phyloP scores from a whole-genome alignment of 2,329 filamentous ascomycete species.

The Epichloe sibirici region DNA sequence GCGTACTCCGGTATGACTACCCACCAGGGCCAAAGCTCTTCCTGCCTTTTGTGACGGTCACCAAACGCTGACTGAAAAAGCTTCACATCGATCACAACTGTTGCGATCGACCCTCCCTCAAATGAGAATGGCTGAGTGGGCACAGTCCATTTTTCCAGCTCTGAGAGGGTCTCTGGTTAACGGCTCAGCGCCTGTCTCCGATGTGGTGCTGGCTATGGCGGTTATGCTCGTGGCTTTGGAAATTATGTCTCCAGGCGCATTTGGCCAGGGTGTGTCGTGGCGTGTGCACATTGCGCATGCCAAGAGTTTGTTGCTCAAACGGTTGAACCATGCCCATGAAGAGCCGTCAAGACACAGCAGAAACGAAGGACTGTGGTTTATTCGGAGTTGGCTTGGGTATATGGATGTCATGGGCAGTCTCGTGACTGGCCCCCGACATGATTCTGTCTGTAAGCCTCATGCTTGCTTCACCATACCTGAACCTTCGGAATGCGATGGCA shows the following conservation, averaged over 20 bases:
- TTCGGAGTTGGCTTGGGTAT: constrained; percentile 75
- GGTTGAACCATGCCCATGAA: constrained; percentile 16
- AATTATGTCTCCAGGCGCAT: constrained; percentile 70
- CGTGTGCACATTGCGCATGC: constrained; percentile 67
- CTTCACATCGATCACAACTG: constrained; percentile 68
- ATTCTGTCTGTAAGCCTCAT: background rate
- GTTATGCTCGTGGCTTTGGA: constrained; percentile 79
- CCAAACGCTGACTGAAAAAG: constrained; percentile 18
- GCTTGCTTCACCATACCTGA: background rate
- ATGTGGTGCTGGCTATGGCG: constrained; percentile 64
- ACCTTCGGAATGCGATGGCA: background rate
- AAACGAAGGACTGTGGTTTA: constrained; percentile 55
- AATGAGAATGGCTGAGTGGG: constrained; percentile 69
- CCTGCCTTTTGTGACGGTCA: too few relatives aligned
- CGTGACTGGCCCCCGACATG: constrained; percentile 36
- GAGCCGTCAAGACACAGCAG: background rate
- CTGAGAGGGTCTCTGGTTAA: constrained; percentile 55
- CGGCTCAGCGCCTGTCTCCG: constrained; percentile 50
- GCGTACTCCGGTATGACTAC: constrained; percentile 51
- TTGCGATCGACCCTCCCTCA: constrained; percentile 61
- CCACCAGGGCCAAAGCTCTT: background rate
- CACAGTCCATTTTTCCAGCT: constrained; percentile 64
- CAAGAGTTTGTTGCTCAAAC: constrained; percentile 59
- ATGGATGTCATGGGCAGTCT: constrained; percentile 68
- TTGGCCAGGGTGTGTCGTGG: constrained; percentile 72